These are phyloP conservation scores for Astrothelium macrocarpum DNA, from an alignment of 495 filamentous ascomycete species.

Conservation along the genomic window DNA sequence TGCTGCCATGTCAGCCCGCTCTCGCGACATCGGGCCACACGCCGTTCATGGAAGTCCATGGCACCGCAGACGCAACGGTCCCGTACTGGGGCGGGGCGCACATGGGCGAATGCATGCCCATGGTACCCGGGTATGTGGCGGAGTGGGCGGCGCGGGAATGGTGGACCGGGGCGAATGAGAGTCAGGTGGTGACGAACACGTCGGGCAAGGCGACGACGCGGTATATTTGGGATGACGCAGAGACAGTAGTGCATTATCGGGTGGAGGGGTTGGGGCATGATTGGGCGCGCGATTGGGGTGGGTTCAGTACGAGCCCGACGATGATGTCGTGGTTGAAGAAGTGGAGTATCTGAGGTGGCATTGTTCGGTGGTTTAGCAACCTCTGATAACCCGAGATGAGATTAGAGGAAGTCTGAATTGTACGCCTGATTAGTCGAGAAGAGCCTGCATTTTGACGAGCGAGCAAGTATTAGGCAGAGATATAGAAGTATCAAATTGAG, in stretches of 20 bases:
- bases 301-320: constrained; percentile 5
- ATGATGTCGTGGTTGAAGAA: not conserved
- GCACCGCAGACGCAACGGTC: not conserved
- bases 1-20: not conserved
- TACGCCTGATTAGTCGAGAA: no score
- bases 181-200: not conserved
- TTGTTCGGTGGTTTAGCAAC: no score
- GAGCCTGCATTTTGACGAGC: no score
- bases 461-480: no score
- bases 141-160: not conserved
- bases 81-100: not conserved
- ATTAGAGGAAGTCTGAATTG: no score
- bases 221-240: not conserved
- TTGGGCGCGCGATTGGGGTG: not conserved
- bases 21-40: not conserved
- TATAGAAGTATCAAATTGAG: no score
- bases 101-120: not conserved
- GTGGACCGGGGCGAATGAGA: not conserved
- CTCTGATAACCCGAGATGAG: no score
- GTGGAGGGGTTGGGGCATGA: not conserved
- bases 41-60: not conserved
- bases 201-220: not conserved
- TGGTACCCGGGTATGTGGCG: not conserved
- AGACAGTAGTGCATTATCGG: not conserved
- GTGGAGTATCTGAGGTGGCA: not conserved